Evolutionary conservation across 2,329 filamentous ascomycete genomes (phyloP).

Genomic region (Hypoxylon sp.): DNA sequence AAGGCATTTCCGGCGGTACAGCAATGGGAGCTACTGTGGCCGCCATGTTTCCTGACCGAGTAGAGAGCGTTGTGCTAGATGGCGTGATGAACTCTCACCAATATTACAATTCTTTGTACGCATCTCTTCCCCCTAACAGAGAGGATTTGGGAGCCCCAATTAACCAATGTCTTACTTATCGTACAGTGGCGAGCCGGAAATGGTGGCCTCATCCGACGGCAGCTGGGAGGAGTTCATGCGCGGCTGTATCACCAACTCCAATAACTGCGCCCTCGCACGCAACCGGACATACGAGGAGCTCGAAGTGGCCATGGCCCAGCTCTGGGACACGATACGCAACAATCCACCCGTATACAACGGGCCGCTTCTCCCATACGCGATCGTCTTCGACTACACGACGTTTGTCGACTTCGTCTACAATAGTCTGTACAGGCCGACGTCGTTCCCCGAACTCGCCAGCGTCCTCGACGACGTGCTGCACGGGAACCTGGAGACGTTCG

Average conservation of each 20-base stretch:
- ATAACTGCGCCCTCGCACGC: slow-evolving; percentile 50
- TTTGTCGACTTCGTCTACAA: slow-evolving; percentile 42
- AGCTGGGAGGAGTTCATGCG: slow-evolving; percentile 34
- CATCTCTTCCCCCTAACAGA: too few species aligned
- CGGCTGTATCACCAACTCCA: slow-evolving; percentile 51
- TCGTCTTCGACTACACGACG: slow-evolving; percentile 49
- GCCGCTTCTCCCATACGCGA: not conserved
- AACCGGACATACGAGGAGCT: slow-evolving; percentile 56
- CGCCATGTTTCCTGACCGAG: too few species aligned
- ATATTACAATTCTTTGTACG: too few species aligned
- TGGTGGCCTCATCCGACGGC: slow-evolving; percentile 30
- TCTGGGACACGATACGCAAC: slow-evolving; percentile 50
- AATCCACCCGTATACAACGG: slow-evolving; percentile 48
- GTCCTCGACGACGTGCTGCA: slow-evolving; percentile 37
- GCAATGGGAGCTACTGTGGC: too few species aligned
- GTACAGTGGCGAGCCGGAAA: slow-evolving; percentile 37
- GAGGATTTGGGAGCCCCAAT: too few species aligned
- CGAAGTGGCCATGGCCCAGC: slow-evolving; percentile 56
- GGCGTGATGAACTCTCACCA: too few species aligned
- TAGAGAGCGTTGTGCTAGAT: too few species aligned
- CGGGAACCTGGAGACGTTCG: slow-evolving; percentile 29
- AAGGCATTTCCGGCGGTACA: too few species aligned
- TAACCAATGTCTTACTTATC: too few species aligned
- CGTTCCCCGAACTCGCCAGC: slow-evolving; percentile 35
- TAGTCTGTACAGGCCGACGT: slow-evolving; percentile 44